Evolutionary conservation across 306 rosid species (phyloP), one percentile per base, ranked within the genome.

Genomic region (Fragaria vesca): DNA sequence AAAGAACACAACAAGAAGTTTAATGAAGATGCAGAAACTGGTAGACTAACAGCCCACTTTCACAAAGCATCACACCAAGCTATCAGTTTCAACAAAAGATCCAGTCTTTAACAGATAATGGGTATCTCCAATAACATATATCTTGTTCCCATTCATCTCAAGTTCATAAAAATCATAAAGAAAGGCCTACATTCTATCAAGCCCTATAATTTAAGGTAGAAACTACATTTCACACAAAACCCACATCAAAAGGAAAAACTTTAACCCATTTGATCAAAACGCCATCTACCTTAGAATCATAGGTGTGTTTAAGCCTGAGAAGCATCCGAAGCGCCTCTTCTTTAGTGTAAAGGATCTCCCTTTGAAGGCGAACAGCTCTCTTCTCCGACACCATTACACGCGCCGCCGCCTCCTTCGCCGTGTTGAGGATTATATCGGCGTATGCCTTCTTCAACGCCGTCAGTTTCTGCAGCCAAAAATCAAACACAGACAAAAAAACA

Each of bases 371-470:
- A 66, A 75, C 36, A 16, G 92, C 88, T 79, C 84, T 90, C 69
- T 83, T 88, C 88, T 93, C 97, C 13, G 97, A 90, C 12, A 78
- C 86, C 89, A 90, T 81, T 54, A 93, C 84, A 4, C 97, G 88
- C 66, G 91, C 91, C 70, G 96, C 97, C 12, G 97, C 91, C 52
- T 93, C 96, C 81, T 93, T 93, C 12, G 96, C 96, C 68, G 93
- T 90, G 75, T 93, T 88, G 6, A 93, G 92, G 12, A 93, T 90
- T 71, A 87, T 89, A 79, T 93, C 96, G 45, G 93, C 96, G 62
- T 93, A 93, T 0, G 93, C 97, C 87, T 86, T 93, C 91, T 93
- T 90, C 86, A 90, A 81, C 16, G 96, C 93, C 83, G 85, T 86
- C 88, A 90, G 80, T 86, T 93, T 93, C 97, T 93, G 87, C 69